Conservation (phyloP, 2,329 filamentous ascomycete genomes). For the Ambrosiella beaveri region DNA sequence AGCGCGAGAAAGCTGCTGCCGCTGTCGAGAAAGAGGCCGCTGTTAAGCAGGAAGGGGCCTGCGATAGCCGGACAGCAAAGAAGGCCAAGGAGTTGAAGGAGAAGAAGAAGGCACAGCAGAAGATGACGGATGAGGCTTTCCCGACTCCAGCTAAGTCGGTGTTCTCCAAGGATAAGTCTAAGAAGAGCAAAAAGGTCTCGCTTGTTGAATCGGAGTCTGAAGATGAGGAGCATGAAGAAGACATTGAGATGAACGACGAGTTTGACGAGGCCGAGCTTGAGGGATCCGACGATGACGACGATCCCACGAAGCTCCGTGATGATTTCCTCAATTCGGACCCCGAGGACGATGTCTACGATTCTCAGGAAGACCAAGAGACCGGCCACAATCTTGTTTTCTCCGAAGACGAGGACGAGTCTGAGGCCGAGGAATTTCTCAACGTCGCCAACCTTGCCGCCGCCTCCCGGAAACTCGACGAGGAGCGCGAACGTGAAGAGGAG, state of each 20-base stretch:
- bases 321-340: constrained; percentile 31
- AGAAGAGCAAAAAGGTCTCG: constrained; percentile 18
- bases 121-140: constrained; percentile 14
- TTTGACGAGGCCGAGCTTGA: constrained; percentile 23
- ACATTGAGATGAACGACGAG: constrained; percentile 27
- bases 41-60: constrained; percentile 21
- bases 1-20: constrained; percentile 18
- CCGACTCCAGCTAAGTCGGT: constrained; percentile 19
- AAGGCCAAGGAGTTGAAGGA: constrained; percentile 18
- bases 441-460: constrained; percentile 92
- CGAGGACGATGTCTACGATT: constrained; percentile 47
- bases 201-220: constrained; percentile 21
- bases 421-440: constrained; percentile 77
- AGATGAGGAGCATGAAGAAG: constrained; percentile 22
- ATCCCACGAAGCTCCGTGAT: constrained; percentile 29
- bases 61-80: constrained; percentile 19
- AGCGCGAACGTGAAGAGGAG: constrained; percentile 60
- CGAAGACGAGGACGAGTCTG: constrained; percentile 79
- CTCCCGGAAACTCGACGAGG: constrained; percentile 64
- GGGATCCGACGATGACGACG: constrained; percentile 27
- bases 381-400: constrained; percentile 63
- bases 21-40: constrained; percentile 13
- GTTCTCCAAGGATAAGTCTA: constrained; percentile 20
- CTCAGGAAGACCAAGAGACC: constrained; percentile 43
- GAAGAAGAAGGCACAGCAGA: constrained; percentile 20